Evolutionary conservation across 805 yeast species (phyloP), one percentile per base, ranked within the genome.

Genomic region (Grigorovia jiainica): DNA sequence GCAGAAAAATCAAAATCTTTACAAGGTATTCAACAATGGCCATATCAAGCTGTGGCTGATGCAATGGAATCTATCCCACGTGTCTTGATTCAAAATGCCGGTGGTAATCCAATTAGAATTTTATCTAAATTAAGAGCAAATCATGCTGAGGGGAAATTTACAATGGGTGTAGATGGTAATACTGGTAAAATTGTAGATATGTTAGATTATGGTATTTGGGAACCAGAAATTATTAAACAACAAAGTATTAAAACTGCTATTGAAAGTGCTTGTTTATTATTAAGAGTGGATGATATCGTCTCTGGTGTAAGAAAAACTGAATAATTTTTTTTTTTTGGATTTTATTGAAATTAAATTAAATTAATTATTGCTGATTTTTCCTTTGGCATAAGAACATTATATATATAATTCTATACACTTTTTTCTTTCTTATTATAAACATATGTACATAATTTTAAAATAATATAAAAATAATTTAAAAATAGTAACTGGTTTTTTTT

Each of bases 1-100:
- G 75, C 95, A 15, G 96, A 89, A 61, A 82, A 78, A 67, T 96
- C 97, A 39, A 90, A 87, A 69, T 73, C 79, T 39, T 76, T 92
- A 51, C 96, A 87, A 63, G 98, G 97, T 47, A 82, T 90, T 44
- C 89, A 84, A 45, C 98, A 92, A 67, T 90, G 95, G 95, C 99
- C 99, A 38, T 92, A 92, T 66, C 92, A 86, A 66, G 97, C 97
- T 3, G 97, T 92, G 42, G 95, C 97, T 7, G 97, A 92, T 68
- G 97, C 98, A 0, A 82, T 92, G 71, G 99, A 92, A 67, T 96
- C 92, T 38, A 92, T 92, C 54, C 97, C 99, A 54, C 81, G 98
- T 69, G 92, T 98, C 4, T 75, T 92, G 60, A 80, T 92, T 47
- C 98, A 92, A 70, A 92, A 92, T 66, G 87, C 97, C 53, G 99